phyloP scores from a whole-genome alignment of 2,329 filamentous ascomycete genomes.

The Ceratocystis ficicola region DNA sequence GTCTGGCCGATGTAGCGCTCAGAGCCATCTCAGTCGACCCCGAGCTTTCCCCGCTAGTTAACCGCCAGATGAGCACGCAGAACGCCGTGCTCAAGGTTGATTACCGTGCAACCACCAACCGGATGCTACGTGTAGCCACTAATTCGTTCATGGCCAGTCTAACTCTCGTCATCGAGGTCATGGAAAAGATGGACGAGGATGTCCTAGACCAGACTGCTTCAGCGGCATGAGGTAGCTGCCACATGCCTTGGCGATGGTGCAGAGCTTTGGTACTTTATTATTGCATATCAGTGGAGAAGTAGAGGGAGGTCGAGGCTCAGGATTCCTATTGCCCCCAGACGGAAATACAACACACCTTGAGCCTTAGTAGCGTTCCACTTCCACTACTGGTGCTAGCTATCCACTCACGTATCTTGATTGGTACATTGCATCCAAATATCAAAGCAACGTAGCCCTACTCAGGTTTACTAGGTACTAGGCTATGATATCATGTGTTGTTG shows the following conservation, averaged over 20 bases:
- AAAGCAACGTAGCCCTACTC: no score
- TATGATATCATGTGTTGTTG: no score
- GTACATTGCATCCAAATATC: no score
- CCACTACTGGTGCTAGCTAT: background rate
- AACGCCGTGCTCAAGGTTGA: constrained; percentile 52
- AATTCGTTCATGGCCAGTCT: constrained; percentile 94
- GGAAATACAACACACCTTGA: constrained; percentile 8
- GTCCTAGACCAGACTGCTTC: constrained; percentile 41
- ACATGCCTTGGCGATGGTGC: no score
- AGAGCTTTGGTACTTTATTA: background rate
- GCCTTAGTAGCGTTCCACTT: background rate
- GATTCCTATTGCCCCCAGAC: background rate
- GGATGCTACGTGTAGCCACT: constrained; percentile 90
- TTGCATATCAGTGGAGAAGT: background rate
- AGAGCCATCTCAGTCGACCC: constrained; percentile 70
- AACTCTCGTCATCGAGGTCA: constrained; percentile 71
- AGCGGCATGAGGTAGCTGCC: background rate
- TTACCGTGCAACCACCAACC: constrained; percentile 82
- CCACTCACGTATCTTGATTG: background rate
- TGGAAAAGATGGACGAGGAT: constrained; percentile 81
- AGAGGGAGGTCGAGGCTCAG: background rate
- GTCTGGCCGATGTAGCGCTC: constrained; percentile 65
- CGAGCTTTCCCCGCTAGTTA: constrained; percentile 77
- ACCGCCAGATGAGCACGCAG: constrained; percentile 52
- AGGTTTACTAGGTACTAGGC: no score